These are phyloP conservation scores for Corinectria fuckeliana DNA, from an alignment of 2,329 filamentous ascomycete genomes.

Conservation along the genomic window DNA sequence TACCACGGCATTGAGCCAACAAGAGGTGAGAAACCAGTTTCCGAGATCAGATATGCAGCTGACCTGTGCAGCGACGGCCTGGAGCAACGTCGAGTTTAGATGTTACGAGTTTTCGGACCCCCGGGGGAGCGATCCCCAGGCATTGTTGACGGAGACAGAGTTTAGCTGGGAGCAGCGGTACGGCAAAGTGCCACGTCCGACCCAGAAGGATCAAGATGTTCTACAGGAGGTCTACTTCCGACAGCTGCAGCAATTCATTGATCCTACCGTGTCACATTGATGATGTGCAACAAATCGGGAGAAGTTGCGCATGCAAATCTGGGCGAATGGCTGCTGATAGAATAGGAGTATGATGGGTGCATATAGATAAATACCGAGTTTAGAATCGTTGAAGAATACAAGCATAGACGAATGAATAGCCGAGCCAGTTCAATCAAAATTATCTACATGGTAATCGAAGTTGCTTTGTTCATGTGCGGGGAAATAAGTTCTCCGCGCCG, in stretches of 20 bases:
- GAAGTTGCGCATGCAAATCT: too few relatives aligned
- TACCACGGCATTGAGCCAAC: constrained; percentile 7
- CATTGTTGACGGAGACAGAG: constrained; percentile 1
- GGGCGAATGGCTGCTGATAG: background rate
- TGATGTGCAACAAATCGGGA: rapidly evolving
- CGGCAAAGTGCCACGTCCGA: background rate
- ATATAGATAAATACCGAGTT: too few relatives aligned
- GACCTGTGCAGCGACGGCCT: background rate
- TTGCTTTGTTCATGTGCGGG: too few relatives aligned
- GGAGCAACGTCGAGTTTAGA: constrained; percentile 12
- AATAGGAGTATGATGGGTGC: too few relatives aligned
- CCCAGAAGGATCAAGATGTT: constrained; percentile 1
- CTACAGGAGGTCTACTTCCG: background rate
- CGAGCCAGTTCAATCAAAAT: too few relatives aligned
- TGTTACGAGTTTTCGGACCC: constrained; percentile 1
- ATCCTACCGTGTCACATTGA: background rate
- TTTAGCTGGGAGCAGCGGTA: constrained; percentile 8
- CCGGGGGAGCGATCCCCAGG: background rate
- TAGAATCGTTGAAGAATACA: too few relatives aligned
- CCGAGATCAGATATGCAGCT: background rate
- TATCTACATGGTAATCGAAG: too few relatives aligned
- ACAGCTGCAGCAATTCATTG: constrained; percentile 1
- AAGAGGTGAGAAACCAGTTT: background rate
- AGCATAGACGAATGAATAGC: too few relatives aligned
- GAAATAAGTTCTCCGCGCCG: too few relatives aligned